phyloP scores from a whole-genome alignment of 169 alveolate genomes.

The Cardiosporidium cionae region DNA sequence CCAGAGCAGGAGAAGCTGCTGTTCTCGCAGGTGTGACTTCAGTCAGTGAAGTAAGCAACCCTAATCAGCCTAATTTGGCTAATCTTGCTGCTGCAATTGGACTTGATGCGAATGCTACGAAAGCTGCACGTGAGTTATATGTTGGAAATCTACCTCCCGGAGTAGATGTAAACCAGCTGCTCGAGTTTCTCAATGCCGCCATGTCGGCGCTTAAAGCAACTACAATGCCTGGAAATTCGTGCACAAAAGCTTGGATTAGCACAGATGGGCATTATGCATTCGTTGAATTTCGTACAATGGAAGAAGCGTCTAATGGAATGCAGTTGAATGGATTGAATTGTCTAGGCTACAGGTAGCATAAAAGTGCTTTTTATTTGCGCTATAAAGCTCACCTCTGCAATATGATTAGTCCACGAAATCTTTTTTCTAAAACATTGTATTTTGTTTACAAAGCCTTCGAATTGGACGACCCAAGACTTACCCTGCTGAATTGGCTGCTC shows the following conservation, averaged over 20 bases:
- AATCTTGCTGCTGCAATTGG: slow-evolving; percentile 16
- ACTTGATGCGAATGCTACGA: slow-evolving; percentile 35
- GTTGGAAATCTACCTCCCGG: slow-evolving; percentile 70
- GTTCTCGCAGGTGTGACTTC: not conserved
- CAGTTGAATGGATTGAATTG: slow-evolving; percentile 59
- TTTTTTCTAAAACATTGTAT: too few relatives aligned
- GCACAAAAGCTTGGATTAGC: slow-evolving; percentile 82
- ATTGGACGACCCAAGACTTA: slow-evolving; percentile 59
- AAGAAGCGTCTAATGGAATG: slow-evolving; percentile 80
- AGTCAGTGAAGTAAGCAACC: too few relatives aligned
- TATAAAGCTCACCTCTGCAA: not conserved
- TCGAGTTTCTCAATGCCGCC: slow-evolving; percentile 66
- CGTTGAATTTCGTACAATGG: slow-evolving; percentile 87
- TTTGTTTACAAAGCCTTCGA: too few relatives aligned
- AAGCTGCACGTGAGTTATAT: slow-evolving; percentile 62
- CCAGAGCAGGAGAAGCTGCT: not conserved
- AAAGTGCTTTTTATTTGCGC: not conserved
- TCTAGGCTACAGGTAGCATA: slow-evolving; percentile 23
- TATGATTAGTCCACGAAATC: not conserved
- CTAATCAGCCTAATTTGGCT: not conserved
- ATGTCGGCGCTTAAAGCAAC: slow-evolving; percentile 55
- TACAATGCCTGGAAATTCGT: slow-evolving; percentile 58
- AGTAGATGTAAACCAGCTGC: slow-evolving; percentile 51
- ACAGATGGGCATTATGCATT: slow-evolving; percentile 89
- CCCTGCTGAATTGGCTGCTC: slow-evolving; percentile 36